Evolutionary conservation across 495 filamentous ascomycete genomes (phyloP).

Genomic region (Aspergillus nanangensis): DNA sequence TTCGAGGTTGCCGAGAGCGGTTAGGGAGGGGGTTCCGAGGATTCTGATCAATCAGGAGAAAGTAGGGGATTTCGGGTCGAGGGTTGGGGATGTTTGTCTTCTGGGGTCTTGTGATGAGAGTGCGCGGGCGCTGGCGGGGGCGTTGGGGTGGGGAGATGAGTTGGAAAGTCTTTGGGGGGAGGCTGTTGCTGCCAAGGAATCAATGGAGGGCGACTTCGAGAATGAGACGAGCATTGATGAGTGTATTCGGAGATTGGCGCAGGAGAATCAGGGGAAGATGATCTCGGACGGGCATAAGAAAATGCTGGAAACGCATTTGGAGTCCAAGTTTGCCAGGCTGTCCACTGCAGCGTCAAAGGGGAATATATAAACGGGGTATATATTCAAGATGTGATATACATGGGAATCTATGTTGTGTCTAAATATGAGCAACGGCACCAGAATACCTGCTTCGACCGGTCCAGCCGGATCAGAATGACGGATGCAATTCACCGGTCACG

Average conservation of each 20-base stretch:
- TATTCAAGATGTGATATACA: too few species aligned
- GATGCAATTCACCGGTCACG: too few species aligned
- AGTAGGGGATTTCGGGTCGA: constrained; percentile 66
- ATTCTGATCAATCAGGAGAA: constrained; percentile 76
- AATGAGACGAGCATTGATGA: constrained; percentile 21
- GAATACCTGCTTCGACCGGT: too few species aligned
- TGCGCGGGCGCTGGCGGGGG: constrained; percentile 68
- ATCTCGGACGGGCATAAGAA: constrained; percentile 22
- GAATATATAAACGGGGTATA: background rate
- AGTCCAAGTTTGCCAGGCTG: constrained; percentile 7
- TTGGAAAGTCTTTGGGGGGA: constrained; percentile 60
- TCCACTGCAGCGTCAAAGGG: background rate
- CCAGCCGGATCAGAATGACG: too few species aligned
- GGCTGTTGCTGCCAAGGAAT: constrained; percentile 25
- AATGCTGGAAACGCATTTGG: constrained; percentile 27
- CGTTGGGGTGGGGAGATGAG: constrained; percentile 76
- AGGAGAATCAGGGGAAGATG: constrained; percentile 12
- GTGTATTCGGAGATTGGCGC: constrained; percentile 40
- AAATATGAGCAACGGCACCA: too few species aligned
- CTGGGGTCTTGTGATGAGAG: constrained; percentile 71
- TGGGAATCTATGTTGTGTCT: too few species aligned
- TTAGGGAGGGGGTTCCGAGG: constrained; percentile 54
- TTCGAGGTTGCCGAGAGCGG: constrained; percentile 59
- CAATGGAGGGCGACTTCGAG: constrained; percentile 12
- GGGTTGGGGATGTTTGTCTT: constrained; percentile 61